These are phyloP conservation scores for Plasmodium ovale DNA, from an alignment of 169 alveolate genomes.

Conservation along the genomic window DNA sequence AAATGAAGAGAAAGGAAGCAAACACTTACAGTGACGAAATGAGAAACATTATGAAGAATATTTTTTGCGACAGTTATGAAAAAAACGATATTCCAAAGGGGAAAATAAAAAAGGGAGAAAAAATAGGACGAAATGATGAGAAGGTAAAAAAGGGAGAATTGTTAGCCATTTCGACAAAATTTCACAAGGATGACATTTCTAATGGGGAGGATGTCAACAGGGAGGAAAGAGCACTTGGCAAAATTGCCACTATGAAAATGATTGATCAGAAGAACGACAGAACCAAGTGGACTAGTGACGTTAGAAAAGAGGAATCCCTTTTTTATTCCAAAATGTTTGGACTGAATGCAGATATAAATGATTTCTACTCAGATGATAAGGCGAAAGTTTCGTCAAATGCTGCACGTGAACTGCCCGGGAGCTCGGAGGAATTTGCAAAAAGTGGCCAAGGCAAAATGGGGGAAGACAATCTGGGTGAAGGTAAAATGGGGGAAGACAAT, in stretches of 20 bases:
- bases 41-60: slow-evolving; percentile 21
- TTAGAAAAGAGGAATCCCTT: slow-evolving; percentile 66
- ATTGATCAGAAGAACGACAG: slow-evolving; percentile 24
- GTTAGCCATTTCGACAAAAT: too few species aligned
- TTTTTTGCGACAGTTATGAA: slow-evolving; percentile 12
- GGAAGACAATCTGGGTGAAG: slow-evolving; percentile 4
- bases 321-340: slow-evolving; percentile 54
- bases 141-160: not conserved
- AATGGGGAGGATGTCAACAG: not conserved
- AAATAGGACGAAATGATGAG: not conserved
- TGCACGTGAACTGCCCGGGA: too few species aligned
- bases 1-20: not conserved
- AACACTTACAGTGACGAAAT: slow-evolving; percentile 40
- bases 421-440: too few species aligned
- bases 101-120: not conserved
- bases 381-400: not conserved
- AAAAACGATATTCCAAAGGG: not conserved
- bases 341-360: slow-evolving; percentile 47
- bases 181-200: not conserved
- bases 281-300: slow-evolving; percentile 66
- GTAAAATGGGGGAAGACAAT: not conserved
- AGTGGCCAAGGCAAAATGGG: not conserved
- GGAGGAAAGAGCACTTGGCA: not conserved
- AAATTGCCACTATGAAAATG: not conserved
- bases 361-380: slow-evolving; percentile 14